Base-by-base conservation (phyloP, 2,329 filamentous ascomycete genomes). In the Scolecobasidium constrictum region DNA sequence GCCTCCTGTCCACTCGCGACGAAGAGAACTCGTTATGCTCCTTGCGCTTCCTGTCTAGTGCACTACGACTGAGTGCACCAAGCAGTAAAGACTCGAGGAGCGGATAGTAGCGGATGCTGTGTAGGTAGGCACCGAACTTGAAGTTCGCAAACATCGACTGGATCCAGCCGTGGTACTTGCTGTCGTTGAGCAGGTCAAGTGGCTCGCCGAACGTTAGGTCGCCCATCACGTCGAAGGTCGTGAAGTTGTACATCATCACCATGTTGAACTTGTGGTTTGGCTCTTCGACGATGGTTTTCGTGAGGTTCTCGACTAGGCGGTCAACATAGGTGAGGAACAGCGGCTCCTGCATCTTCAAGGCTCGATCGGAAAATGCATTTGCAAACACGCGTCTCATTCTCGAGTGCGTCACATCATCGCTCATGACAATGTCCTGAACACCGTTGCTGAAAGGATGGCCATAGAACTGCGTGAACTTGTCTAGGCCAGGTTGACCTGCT, bases 1-100 rank as follows among this genome's bases (percentile, higher is more conserved):
- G 23, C 20, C 58, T 52, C 4, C 50, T 47, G 23, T 54, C 45
- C 11, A 60, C 53, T 60, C 1, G 52, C 54, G 57, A 58, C 60
- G 1, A 11, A 11, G 17, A 11, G 40, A 26, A 44, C 17, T 22
- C 6, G 40, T 15, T 9, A 21, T 44, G 42, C 15, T 46, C 12
- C 41, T 28, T 18, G 5, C 41, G 11, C 20, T 44, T 44, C 35
- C 43, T 16, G 7, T 43, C 18, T 54, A 39, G 26, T 7, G 9
- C 9, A n/a, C 9, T 31, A 31, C 9, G n/a, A 31, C 17, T 7
- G n/a, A 59, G 45, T 3, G 49, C 51, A 4, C 57, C 31, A 39
- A 42, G 15, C 7, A 42, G 17, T 17, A 42, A 2, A 16, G 6
- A 11, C 16, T 35, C 40, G n/a, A 42, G n/a, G 7, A n/a, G 17